phyloP scores from a whole-genome alignment of 2,329 filamentous ascomycete genomes.

The Penicillium sp. region DNA sequence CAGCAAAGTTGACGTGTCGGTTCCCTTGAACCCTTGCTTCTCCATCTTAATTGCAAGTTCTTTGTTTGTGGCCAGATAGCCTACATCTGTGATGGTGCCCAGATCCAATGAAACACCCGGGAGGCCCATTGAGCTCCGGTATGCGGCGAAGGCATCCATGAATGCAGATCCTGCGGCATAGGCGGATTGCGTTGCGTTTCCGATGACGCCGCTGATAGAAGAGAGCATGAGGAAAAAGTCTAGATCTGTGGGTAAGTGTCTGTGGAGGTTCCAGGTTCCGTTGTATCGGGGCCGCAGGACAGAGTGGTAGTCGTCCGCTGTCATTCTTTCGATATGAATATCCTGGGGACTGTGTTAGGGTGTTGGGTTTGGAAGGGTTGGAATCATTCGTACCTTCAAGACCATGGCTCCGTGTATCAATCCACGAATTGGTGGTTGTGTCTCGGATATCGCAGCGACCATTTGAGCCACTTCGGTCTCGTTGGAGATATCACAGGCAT shows the following conservation, averaged over 20 bases:
- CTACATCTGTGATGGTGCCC: conserved; percentile 27
- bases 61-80: conserved; percentile 21
- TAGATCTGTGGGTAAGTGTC: conserved; percentile 19
- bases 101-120: conserved; percentile 28
- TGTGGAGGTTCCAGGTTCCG: conserved; percentile 30
- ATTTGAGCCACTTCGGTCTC: conserved; percentile 26
- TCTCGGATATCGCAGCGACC: conserved; percentile 6
- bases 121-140: conserved; percentile 24
- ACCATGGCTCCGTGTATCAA: conserved; percentile 29
- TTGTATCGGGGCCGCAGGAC: conserved; percentile 32
- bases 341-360: conserved; percentile 16
- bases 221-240: conserved; percentile 42
- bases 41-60: conserved; percentile 19
- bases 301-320: conserved; percentile 26
- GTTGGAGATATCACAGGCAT: conserved; percentile 32
- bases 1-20: conserved; percentile 16
- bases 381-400: conserved; percentile 15
- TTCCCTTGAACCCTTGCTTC: conserved; percentile 23
- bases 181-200: conserved; percentile 44
- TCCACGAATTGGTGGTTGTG: conserved; percentile 21
- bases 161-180: conserved; percentile 38
- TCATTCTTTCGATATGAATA: conserved; percentile 35
- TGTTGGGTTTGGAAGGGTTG: background rate
- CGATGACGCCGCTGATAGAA: conserved; percentile 40
- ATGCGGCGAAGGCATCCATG: conserved; percentile 31